Evolutionary conservation across 257 asterid species (phyloP), one percentile per base, ranked within the genome.

Genomic region (Gentiana straminea): DNA sequence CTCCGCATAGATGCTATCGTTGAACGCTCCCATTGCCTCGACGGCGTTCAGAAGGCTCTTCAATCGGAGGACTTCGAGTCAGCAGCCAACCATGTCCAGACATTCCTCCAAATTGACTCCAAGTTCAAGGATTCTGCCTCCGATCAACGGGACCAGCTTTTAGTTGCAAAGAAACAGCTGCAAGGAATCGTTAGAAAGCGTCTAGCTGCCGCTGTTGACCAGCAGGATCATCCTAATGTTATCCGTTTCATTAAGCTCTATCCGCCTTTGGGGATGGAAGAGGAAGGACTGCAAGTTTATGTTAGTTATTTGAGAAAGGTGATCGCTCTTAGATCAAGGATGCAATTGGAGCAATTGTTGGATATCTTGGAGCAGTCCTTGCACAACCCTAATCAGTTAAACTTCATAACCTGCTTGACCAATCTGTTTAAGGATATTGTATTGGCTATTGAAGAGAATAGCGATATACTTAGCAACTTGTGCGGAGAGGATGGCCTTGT

Each of bases 401-500:
- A 86, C 67, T 84, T 84, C 35, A 80, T 84, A 4, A 74, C 82
- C 35, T 83, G 93, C 66, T 73, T 91, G 79, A 91, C 94, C 8
- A 91, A 83, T 75, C 73, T 87, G 66, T 91, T 91, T 60, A 83
- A 87, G 66, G 98, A 91, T 65, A 87, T 84, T 63, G 95, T 84
- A 37, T 54, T 91, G 82, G 95, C 98, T 62, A 76, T 91, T 59
- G 95, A 91, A 78, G 92, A 88, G 61, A 91, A 85, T 43, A 72
- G 75, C 60, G 95, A 80, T 49, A 91, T 86, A 62, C 71, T 91
- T 61, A 81, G 84, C 73, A 69, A 63, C 62, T 75, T 91, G 64
- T 91, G 95, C 37, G 97, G 94, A 35, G 98, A 91, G 79, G 94
- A 91, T 75, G 96, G 86, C 13, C 81, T 87, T 64, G 98, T 87